Base-by-base conservation (phyloP, 192 early-diverging fungal species). In the Kappamyces sp. region DNA sequence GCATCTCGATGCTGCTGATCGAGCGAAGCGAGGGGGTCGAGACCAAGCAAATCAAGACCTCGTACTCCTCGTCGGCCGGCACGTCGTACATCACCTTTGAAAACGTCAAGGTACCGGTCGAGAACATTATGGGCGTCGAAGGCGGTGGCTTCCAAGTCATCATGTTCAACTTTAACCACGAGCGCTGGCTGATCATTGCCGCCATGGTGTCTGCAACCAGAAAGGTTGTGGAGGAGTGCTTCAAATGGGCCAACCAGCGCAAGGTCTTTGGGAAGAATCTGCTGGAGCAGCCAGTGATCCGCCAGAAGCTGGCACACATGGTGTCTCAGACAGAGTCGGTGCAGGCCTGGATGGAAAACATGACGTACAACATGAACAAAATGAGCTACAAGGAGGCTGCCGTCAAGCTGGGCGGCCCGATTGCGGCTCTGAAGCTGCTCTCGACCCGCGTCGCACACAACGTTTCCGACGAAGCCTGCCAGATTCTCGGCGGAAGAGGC, bases 61-160 rank as follows among this genome's bases (percentile, higher is more conserved):
- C 77, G 4, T 79, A 78, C 36, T 66, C 77, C 9, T 11, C 64
- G 22, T 36, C 75, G 46, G 77, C 77, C 33, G 77, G 77, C 43
- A 79, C 77, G 22, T 30, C 71, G 33, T 77, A 73, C 54, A 53
- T 78, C 32, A 71, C 50, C 14, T 82, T 83, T 52, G 78, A 81
- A 30, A 76, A 79, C 47, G 77, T 79, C 51, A 74, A 74, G 54
- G 77, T 79, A 5, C 77, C 77, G n/a, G 76, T 61, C n/a, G 78
- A 81, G 36, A 81, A 79, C 55, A 40, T 79, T 35, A 51, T 79
- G 22, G 77, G 77, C 7, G 64, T 62, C 52, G 78, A 80, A 62
- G 68, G 62, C 9, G 35, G 73, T 39, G 77, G 77, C 31, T 78
- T 79, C 64, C 60, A 73, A 48, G 77, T 79, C 34, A 74, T 80